Evolutionary conservation across 768 basidiomycete genomes (phyloP), one percentile per base, ranked within the genome.

Genomic region (Pleurotus citrinopileatus): DNA sequence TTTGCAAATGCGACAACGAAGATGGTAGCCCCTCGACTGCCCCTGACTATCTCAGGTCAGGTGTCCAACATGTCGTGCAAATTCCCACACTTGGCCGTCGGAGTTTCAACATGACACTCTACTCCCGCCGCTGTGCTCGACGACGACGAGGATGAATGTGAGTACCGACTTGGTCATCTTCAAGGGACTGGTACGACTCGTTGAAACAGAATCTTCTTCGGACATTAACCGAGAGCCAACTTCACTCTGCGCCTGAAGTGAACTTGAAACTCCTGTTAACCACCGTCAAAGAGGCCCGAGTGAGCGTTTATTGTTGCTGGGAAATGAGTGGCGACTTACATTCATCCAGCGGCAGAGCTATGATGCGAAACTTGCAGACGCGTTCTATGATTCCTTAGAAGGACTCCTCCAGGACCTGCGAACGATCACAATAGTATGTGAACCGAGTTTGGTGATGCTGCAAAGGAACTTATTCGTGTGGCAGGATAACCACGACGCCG

Each of bases 301-400:
- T 95, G 71, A 70, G 91, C 80, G 50, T 42, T 20, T 42, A 8
- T 12, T 9, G 2, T 3, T 12, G 5, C 44, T 29, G 28, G 9
- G 15, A 13, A 34, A 8, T 36, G 28, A 20, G n/a, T 7, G 19
- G 25, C 8, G 37, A 12, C 40, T 43, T 13, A 42, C 38, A 25
- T 20, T 13, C 12, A 29, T 42, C 36, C 64, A 70, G 61, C 81
- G 76, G 61, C 72, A 53, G 70, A 74, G 63, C 43, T 73, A 82
- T 58, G 89, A 91, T 65, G 66, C 73, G 34, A 91, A 92, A 67
- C 77, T 86, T 17, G 79, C 86, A 13, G 94, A 97, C 64, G 84
- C 89, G 13, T 99, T 98, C 76, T 94, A 91, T 61, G 96, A 98
- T 58, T 91, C 91, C 0, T 78, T 98, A 47, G 97, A 99, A 64